Evolutionary conservation across 2,329 filamentous ascomycete species (phyloP).

Genomic region (Aspergillus japonicus): DNA sequence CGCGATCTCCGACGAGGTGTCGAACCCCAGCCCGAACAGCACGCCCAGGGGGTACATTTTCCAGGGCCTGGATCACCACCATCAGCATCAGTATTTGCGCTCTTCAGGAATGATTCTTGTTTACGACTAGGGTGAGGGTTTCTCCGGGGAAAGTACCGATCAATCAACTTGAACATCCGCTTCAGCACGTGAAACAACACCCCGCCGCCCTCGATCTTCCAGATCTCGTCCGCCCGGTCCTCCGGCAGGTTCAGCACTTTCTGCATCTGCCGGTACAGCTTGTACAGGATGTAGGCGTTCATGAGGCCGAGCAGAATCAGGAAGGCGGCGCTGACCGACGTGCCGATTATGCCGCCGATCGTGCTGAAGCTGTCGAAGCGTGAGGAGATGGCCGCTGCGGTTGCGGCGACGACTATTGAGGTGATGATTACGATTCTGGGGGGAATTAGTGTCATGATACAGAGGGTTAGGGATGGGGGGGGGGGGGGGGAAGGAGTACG

Average conservation of each 20-base stretch:
- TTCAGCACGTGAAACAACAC: constrained; percentile 71
- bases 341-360: constrained; percentile 86
- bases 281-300: constrained; percentile 82
- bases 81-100: background rate
- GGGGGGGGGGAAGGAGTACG: constrained; percentile 40
- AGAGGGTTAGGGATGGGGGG: background rate
- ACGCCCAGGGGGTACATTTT: constrained; percentile 94
- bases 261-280: constrained; percentile 68
- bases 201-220: constrained; percentile 74
- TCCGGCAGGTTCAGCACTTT: constrained; percentile 55
- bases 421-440: constrained; percentile 76
- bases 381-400: constrained; percentile 75
- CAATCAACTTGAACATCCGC: constrained; percentile 70
- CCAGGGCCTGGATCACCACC: constrained; percentile 56
- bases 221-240: constrained; percentile 51
- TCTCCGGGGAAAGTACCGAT: constrained; percentile 42
- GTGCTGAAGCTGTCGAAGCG: constrained; percentile 77
- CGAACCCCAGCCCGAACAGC: constrained; percentile 88
- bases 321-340: constrained; percentile 79
- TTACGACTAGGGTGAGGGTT: too few relatives aligned
- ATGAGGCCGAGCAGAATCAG: constrained; percentile 77
- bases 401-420: constrained; percentile 87
- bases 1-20: constrained; percentile 92
- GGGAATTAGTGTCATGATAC: constrained; percentile 2
- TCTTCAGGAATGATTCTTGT: background rate